Evolutionary conservation across 371 early-diverging fungal genomes (phyloP).

Genomic region (Saksenaea oblongispora): DNA sequence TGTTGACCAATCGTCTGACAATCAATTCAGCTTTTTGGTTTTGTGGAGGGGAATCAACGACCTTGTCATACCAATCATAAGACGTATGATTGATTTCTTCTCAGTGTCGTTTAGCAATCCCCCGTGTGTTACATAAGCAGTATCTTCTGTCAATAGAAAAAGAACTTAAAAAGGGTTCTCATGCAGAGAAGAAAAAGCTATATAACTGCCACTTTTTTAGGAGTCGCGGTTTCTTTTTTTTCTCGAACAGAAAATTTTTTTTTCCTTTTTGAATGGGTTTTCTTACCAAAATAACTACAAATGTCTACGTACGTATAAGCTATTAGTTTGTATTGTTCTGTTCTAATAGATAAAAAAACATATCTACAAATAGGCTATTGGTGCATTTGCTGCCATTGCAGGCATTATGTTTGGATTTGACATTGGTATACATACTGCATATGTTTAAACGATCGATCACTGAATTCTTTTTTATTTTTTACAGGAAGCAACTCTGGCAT

Average conservation of each 20-base stretch:
- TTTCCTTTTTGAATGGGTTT: background rate
- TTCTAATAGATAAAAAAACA: constrained; percentile 8
- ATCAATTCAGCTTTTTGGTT: too few relatives aligned
- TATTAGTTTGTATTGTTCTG: background rate
- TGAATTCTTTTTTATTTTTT: background rate
- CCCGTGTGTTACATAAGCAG: too few relatives aligned
- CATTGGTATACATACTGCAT: constrained; percentile 39
- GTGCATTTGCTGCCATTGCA: constrained; percentile 58
- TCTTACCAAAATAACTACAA: constrained; percentile 21
- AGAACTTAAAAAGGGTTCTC: too few relatives aligned
- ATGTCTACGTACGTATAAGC: constrained; percentile 33
- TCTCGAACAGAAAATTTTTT: background rate
- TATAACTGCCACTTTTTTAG: too few relatives aligned
- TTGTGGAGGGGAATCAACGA: too few relatives aligned
- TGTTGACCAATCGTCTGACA: too few relatives aligned
- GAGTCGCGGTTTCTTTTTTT: too few relatives aligned
- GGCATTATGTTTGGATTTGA: constrained; percentile 68
- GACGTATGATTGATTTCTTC: too few relatives aligned
- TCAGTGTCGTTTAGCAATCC: too few relatives aligned
- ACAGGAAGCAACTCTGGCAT: background rate
- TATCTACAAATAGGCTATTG: constrained; percentile 36
- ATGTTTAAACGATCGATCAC: background rate
- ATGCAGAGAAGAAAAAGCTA: too few relatives aligned
- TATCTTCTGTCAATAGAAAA: too few relatives aligned
- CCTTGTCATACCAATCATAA: too few relatives aligned